Conservation (phyloP, 164 flowering plant species). For the Annona squamosa region DNA sequence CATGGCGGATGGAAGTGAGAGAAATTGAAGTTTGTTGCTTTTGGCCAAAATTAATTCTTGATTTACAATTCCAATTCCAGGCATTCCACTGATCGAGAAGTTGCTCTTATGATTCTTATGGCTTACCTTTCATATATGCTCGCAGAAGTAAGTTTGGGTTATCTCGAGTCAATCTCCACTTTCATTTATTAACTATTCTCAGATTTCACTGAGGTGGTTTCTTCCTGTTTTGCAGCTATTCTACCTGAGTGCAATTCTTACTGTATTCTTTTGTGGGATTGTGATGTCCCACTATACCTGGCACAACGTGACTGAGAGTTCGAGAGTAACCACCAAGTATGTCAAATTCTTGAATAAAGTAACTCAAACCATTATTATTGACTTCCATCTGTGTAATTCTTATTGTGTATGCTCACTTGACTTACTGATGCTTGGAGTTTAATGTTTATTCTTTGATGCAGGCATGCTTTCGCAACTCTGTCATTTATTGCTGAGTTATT, state of each 20-base stretch:
- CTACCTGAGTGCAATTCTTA: conserved; percentile 75
- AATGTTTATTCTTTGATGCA: conserved; percentile 18
- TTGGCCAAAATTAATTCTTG: neutral
- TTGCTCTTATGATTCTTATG: conserved; percentile 94
- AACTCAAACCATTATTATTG: neutral
- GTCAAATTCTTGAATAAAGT: neutral
- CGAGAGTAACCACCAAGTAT: conserved; percentile 66
- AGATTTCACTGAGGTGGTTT: neutral
- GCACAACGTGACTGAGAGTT: conserved; percentile 94
- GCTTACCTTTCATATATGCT: conserved; percentile 88
- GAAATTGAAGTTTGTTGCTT: neutral
- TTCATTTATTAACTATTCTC: neutral
- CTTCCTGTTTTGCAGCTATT: conserved; percentile 53
- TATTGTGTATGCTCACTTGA: neutral
- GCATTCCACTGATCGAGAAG: conserved; percentile 95
- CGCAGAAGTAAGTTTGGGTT: conserved; percentile 62
- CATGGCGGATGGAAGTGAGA: neutral
- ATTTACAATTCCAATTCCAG: conserved; percentile 26
- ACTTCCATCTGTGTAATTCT: neutral
- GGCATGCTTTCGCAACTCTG: conserved; percentile 89
- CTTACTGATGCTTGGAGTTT: neutral
- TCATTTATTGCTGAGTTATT: conserved; percentile 82
- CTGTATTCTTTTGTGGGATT: conserved; percentile 92
- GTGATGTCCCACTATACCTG: conserved; percentile 96
- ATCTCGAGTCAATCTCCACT: neutral